Evolutionary conservation across 2,329 filamentous ascomycete species (phyloP), one percentile per base, ranked within the genome.

Genomic region (Mycosphaerella arachidis): DNA sequence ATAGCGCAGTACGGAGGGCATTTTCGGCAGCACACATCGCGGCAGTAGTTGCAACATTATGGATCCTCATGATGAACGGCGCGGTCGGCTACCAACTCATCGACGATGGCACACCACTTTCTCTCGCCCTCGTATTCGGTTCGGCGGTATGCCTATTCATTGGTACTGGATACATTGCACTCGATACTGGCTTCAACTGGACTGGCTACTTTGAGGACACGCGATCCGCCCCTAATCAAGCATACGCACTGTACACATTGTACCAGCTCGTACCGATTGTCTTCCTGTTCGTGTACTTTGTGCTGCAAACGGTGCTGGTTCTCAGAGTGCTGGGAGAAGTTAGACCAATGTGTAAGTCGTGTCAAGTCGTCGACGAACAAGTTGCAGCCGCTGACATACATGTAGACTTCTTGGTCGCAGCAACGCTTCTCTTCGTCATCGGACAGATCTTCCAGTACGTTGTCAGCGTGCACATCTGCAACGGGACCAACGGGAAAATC

Each of bases 381-480:
- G 8, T 20, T 10, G 8, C 37, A 18, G n/a, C 24, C 27, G n/a
- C 57, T 56, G 33, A 58, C 40, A 33, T 12, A 24, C 3, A 3
- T 53, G 10, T 57, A 85, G 82, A 94, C 61, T 97, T 94, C 73
- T 84, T 97, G 20, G 76, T 81, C 2, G 82, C 79, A 1, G 92
- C 93, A 0, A 87, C 82, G 2, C 68, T 97, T 2, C 81, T 96
- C 16, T 99, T 99, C 73, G 92, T 91, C 29, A 84, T 96, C 59
- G 93, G 92, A 18, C 94, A 99, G 73, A 84, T 99, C 65, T 99
- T 99, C 83, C 91, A 96, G 78, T 99, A 96, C 74, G 89, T 92
- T 59, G 83, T 96, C 76, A 97, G 92, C 80, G 84, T 87, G 13
- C 88, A 96, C 73, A 91, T 99, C 62, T 99, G 94, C 80, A 82